Conservation (phyloP, 768 basidiomycete genomes). For the Rhodosporidiobolus sp. region DNA sequence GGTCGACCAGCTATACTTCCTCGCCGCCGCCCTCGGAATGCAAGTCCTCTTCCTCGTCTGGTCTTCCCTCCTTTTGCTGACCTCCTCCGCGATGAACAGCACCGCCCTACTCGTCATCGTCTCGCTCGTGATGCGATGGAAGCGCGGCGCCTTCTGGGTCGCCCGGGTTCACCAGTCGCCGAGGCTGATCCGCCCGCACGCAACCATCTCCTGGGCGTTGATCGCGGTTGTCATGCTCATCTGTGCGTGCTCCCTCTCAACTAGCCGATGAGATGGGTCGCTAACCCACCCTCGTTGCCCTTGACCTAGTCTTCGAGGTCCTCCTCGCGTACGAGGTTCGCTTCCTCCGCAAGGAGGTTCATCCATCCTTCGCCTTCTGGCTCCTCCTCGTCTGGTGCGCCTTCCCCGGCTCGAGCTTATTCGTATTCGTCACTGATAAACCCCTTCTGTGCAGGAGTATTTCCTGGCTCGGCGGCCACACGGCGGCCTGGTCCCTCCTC, state of each 20-base stretch:
- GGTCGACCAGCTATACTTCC: conserved; percentile 6
- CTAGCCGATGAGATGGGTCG: background rate
- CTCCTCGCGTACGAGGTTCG: background rate
- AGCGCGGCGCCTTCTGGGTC: conserved; percentile 16
- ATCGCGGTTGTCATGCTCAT: conserved; percentile 13
- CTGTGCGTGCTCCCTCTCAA: conserved; percentile 1
- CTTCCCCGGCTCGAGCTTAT: too few species aligned
- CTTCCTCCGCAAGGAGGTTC: background rate
- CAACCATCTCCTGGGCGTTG: conserved; percentile 6
- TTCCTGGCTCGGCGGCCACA: conserved; percentile 11
- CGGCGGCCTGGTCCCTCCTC: conserved; percentile 12
- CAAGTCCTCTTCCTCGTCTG: background rate
- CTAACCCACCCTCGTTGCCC: too few species aligned
- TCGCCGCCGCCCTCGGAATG: conserved; percentile 1
- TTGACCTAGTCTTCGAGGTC: conserved; percentile 5
- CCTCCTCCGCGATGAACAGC: background rate
- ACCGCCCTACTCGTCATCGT: conserved; percentile 1
- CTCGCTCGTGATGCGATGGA: background rate
- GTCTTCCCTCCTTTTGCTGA: too few species aligned
- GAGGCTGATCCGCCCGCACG: background rate
- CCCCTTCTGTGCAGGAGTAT: background rate
- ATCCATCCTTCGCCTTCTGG: background rate
- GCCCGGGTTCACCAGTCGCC: conserved; percentile 8
- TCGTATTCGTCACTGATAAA: too few species aligned
- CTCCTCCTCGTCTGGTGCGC: conserved; percentile 15